Conservation (phyloP, 2,329 filamentous ascomycete species). For the Alternaria burnsii region DNA sequence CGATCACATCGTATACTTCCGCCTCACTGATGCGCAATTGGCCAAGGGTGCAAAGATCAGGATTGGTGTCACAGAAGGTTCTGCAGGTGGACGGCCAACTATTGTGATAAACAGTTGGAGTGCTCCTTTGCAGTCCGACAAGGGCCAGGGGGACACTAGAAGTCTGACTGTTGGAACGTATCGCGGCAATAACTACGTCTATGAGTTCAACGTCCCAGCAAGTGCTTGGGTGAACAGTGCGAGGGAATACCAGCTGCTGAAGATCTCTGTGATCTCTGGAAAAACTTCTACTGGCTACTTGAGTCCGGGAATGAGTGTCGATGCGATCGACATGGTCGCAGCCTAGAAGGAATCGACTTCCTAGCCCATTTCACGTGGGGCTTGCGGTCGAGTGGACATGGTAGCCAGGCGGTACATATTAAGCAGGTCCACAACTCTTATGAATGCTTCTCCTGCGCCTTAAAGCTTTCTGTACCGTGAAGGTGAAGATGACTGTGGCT, state of each 20-base stretch:
- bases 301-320: constrained; percentile 30
- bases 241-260: constrained; percentile 30
- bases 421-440: background rate
- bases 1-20: constrained; percentile 54
- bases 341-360: background rate
- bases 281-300: constrained; percentile 32
- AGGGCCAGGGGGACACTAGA: constrained; percentile 30
- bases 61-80: constrained; percentile 33
- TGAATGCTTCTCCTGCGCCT: background rate
- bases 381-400: background rate
- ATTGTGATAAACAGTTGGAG: constrained; percentile 29
- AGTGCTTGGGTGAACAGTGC: constrained; percentile 30
- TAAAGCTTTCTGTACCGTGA: background rate
- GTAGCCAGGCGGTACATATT: background rate
- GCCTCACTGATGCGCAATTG: constrained; percentile 27
- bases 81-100: constrained; percentile 26
- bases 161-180: constrained; percentile 35
- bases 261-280: constrained; percentile 30
- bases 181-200: constrained; percentile 34
- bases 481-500: background rate
- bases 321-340: constrained; percentile 30
- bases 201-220: constrained; percentile 34
- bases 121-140: constrained; percentile 23
- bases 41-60: constrained; percentile 33
- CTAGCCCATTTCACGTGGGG: background rate